Evolutionary conservation across 805 yeast genomes (phyloP).

Genomic region (Zygosaccharomyces siamensis): DNA sequence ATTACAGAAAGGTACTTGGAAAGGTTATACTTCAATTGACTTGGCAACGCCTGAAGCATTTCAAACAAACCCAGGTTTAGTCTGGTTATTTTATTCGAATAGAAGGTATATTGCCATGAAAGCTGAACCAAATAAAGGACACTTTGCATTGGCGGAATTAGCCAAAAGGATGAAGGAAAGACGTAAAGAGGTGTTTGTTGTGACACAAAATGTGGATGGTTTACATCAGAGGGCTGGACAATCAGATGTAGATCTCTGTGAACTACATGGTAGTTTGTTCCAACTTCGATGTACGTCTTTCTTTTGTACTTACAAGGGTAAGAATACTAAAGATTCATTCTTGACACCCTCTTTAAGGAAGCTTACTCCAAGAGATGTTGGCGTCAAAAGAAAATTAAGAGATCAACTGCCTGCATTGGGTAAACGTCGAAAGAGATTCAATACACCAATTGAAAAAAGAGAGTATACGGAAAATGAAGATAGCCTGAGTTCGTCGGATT

Average conservation of each 20-base stretch:
- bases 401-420: slow-evolving; percentile 11
- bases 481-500: slow-evolving; percentile 38
- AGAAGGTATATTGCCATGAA: slow-evolving; percentile 59
- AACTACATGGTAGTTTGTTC: slow-evolving; percentile 77
- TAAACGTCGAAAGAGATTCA: slow-evolving; percentile 7
- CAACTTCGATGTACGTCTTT: slow-evolving; percentile 70
- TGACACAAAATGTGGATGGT: slow-evolving; percentile 84
- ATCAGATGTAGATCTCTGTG: slow-evolving; percentile 46
- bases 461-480: slow-evolving; percentile 5
- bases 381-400: slow-evolving; percentile 6
- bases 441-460: neutral
- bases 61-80: slow-evolving; percentile 73
- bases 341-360: slow-evolving; percentile 49
- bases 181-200: slow-evolving; percentile 48
- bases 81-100: slow-evolving; percentile 83
- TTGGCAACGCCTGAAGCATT: slow-evolving; percentile 92
- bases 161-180: slow-evolving; percentile 39
- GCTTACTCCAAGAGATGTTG: slow-evolving; percentile 20
- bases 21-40: slow-evolving; percentile 70
- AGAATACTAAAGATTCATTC: slow-evolving; percentile 52
- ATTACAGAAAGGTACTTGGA: slow-evolving; percentile 73
- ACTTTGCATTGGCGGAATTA: slow-evolving; percentile 60
- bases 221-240: slow-evolving; percentile 64
- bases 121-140: slow-evolving; percentile 73
- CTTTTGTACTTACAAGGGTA: slow-evolving; percentile 57